A percentile compares a stretch with the other conserved stretches of the same genome.
Conservation (phyloP, 2,329 filamentous ascomycete species). For the Aspergillus novoparasiticus region DNA sequence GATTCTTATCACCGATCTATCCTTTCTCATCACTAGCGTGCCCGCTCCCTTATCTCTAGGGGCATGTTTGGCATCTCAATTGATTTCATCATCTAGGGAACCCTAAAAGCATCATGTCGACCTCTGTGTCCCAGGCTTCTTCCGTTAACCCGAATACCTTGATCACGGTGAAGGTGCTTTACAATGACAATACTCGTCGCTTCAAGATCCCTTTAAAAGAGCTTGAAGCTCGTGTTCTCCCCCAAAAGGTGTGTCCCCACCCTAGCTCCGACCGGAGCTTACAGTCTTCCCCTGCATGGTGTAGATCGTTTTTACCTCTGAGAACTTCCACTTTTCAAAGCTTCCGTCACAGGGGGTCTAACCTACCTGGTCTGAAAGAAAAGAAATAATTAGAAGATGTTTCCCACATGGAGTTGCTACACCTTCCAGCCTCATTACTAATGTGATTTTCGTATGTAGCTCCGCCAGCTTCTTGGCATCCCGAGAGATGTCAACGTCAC, state of each 20-base stretch:
- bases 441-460: conserved; percentile 51
- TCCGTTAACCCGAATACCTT: conserved; percentile 66
- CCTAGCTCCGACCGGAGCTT: conserved; percentile 33
- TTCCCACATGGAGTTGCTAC: neutral
- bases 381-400: neutral
- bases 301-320: neutral
- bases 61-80: conserved; percentile 8
- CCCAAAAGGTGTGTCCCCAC: conserved; percentile 72
- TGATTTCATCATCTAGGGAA: conserved; percentile 1
- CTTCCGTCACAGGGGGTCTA: too few relatives aligned
- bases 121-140: conserved; percentile 45
- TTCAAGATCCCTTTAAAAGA: conserved; percentile 90
- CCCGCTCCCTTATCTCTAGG: conserved; percentile 15
- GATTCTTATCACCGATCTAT: conserved; percentile 1
- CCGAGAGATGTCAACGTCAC: conserved; percentile 62
- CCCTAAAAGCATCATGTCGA: conserved; percentile 29
- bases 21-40: conserved; percentile 13
- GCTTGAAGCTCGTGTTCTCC: conserved; percentile 72
- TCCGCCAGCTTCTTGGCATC: conserved; percentile 70
- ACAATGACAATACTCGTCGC: conserved; percentile 74
- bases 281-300: neutral
- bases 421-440: conserved; percentile 17
- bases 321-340: neutral
- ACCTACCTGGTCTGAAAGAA: neutral
- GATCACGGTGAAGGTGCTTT: conserved; percentile 83